Evolutionary conservation across 352 stramenopile species (phyloP), one percentile per base, ranked within the genome.

Genomic region (Phytophthora megakarya): DNA sequence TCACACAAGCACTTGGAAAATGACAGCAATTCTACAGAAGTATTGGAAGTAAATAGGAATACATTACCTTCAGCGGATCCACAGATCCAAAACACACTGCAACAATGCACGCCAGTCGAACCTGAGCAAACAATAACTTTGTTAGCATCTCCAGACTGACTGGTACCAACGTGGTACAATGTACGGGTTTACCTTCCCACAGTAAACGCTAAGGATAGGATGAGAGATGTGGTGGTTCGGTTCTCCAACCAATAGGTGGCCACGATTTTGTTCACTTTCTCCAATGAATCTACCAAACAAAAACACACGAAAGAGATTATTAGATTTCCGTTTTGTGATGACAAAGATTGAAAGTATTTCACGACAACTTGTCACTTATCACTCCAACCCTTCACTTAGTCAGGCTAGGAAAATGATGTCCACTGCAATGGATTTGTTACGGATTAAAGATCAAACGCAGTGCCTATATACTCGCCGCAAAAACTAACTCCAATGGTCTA

Each of bases 251-350:
- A 32, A 49, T 35, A 37, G 15, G 5, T 49, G 43, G 43, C 43
- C 43, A 11, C 43, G 22, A 19, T 23, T 33, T 49, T 23, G 43
- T 35, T 35, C 43, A 12, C 23, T 49, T 35, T 21, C 16, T 19
- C 43, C 43, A 49, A 32, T 21, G 7, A 23, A 49, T 19, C 43
- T 49, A 15, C 43, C 23, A 35, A 35, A 32, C 23, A 49, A n/a
- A 32, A 49, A 49, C 43, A 49, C 43, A 49, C 43, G 43, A 32
- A 49, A 49, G n/a, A 10, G 23, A 49, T 35, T 49, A 23, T 49
- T 23, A 49, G 43, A 49, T 49, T 49, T 35, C 15, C 43, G 43
- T 23, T 49, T 37, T 33, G 43, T 49, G 15, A 49, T 49, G 43
- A 3, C 23, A 12, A 44, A 44, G 18, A 44, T 44, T 44, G 38